These are phyloP conservation scores for Eimeria necatrix DNA, from an alignment of 169 alveolate species.

Conservation along the genomic window DNA sequence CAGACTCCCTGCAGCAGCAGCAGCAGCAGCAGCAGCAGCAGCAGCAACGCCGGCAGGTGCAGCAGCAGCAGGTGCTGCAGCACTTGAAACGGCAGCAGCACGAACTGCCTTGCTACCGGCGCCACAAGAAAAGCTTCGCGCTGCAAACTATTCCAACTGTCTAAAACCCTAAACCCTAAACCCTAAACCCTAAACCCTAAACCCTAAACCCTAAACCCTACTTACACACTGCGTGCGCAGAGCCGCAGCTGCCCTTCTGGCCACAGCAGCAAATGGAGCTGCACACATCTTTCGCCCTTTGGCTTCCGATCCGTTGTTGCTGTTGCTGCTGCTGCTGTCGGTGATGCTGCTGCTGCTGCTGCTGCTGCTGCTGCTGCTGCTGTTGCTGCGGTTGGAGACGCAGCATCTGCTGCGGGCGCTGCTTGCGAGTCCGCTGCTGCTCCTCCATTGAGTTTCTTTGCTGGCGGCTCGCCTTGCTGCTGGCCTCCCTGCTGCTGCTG, in stretches of 20 bases:
- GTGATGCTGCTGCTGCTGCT: conserved; percentile 20
- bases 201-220: conserved; percentile 33
- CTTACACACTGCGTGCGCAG: conserved; percentile 36
- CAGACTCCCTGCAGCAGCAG: conserved; percentile 39
- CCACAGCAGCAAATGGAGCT: conserved; percentile 48
- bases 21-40: conserved; percentile 48
- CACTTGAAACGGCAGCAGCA: neutral
- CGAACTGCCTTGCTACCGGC: neutral
- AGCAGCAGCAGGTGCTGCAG: no score
- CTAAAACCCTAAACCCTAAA: neutral
- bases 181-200: conserved; percentile 17
- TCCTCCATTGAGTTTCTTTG: no score
- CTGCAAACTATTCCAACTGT: neutral
- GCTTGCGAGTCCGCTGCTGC: no score
- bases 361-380: neutral
- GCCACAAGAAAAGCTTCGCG: no score
- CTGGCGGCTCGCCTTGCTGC: neutral
- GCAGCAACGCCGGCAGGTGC: neutral
- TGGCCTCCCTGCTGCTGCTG: neutral
- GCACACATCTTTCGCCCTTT: conserved; percentile 24
- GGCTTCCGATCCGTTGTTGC: neutral
- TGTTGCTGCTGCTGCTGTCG: conserved; percentile 7
- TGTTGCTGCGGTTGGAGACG: neutral
- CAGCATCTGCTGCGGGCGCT: neutral
- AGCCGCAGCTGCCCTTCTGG: conserved; percentile 31